Percentiles rank a stretch among this genome's conserved stretches.
Conservation (phyloP, 1,139 yeast species). For the Maudiozyma humilis region DNA sequence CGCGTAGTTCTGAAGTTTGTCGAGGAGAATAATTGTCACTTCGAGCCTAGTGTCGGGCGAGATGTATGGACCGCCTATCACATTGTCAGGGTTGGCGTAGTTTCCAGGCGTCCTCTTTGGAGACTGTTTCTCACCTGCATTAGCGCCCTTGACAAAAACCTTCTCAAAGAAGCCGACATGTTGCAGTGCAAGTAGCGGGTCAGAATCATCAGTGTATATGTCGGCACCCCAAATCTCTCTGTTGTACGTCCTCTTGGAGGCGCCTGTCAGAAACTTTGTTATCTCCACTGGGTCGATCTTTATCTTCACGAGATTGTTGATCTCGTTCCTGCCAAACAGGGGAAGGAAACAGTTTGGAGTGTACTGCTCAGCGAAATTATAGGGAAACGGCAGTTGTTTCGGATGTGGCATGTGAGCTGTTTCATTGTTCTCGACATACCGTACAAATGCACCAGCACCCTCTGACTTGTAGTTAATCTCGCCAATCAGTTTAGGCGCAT, state of each 20-base stretch:
- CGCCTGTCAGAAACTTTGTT: slow-evolving; percentile 22
- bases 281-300: slow-evolving; percentile 19
- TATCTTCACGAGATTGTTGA: slow-evolving; percentile 20
- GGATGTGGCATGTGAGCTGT: neutral
- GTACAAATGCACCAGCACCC: slow-evolving; percentile 15
- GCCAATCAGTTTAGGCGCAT: slow-evolving; percentile 14
- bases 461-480: slow-evolving; percentile 20
- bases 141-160: slow-evolving; percentile 19
- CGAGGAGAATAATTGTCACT: slow-evolving; percentile 63
- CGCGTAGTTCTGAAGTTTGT: slow-evolving; percentile 51
- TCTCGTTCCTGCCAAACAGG: slow-evolving; percentile 14
- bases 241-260: slow-evolving; percentile 28
- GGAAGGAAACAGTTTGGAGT: slow-evolving; percentile 28
- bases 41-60: slow-evolving; percentile 43
- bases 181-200: slow-evolving; percentile 61
- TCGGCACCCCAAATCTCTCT: slow-evolving; percentile 88
- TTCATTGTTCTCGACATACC: neutral
- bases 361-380: slow-evolving; percentile 7
- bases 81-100: slow-evolving; percentile 26
- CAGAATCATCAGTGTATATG: slow-evolving; percentile 88
- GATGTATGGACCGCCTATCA: slow-evolving; percentile 20
- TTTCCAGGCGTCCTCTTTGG: slow-evolving; percentile 33
- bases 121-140: slow-evolving; percentile 34
- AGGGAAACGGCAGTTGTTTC: slow-evolving; percentile 20
- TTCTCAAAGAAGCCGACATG: slow-evolving; percentile 60